phyloP scores from a whole-genome alignment of 495 filamentous ascomycete species.

The Neurospora intermedia region DNA sequence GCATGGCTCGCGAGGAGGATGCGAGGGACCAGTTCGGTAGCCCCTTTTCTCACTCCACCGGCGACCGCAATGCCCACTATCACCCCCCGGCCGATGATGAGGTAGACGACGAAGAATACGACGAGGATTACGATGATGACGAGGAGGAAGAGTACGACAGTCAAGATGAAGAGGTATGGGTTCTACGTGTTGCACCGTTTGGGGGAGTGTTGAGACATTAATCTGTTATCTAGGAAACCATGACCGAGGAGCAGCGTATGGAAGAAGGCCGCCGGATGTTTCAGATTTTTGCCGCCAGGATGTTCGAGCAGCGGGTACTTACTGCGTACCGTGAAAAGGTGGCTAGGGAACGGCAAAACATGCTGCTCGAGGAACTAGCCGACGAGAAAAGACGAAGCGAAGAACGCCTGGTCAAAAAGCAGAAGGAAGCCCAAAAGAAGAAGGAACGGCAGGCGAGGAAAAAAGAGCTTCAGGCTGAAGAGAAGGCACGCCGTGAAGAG shows the following conservation, averaged over 20 bases:
- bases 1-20: constrained; percentile 94
- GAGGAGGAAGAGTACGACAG: constrained; percentile 85
- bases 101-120: constrained; percentile 57
- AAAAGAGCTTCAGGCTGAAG: constrained; percentile 79
- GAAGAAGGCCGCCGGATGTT: constrained; percentile 98
- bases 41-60: constrained; percentile 45
- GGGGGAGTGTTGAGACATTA: constrained; percentile 15
- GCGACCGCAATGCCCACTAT: constrained; percentile 33
- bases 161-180: constrained; percentile 62
- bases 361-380: constrained; percentile 82
- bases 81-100: constrained; percentile 54
- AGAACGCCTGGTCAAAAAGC: constrained; percentile 83
- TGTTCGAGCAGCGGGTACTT: constrained; percentile 97
- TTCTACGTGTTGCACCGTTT: neutral
- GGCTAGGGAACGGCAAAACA: constrained; percentile 78
- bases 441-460: constrained; percentile 83
- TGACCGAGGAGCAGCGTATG: constrained; percentile 98
- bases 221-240: constrained; percentile 58
- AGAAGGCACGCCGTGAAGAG: constrained; percentile 74
- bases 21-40: constrained; percentile 60
- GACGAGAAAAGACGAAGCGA: constrained; percentile 66
- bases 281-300: constrained; percentile 96
- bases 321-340: constrained; percentile 97
- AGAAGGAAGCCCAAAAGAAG: constrained; percentile 82
- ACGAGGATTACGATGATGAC: constrained; percentile 52